Conservation (phyloP, 495 filamentous ascomycete species). For the Cercophora samala region DNA sequence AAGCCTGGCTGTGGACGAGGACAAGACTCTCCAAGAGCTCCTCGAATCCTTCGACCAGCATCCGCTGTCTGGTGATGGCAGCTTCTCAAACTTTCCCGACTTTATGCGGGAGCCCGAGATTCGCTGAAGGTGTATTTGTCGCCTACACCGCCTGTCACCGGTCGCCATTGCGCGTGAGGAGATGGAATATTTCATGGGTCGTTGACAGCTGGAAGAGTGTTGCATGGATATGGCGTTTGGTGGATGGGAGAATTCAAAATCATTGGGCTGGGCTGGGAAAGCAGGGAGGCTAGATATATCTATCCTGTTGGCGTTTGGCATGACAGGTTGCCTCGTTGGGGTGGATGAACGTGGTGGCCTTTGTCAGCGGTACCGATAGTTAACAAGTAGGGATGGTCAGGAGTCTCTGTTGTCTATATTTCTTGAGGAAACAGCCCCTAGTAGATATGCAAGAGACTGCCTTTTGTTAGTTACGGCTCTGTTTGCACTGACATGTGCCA, state of each 20-base stretch:
- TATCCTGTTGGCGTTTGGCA: neutral
- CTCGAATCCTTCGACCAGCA: conserved; percentile 23
- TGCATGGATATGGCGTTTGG: neutral
- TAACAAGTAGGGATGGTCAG: neutral
- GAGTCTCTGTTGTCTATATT: neutral
- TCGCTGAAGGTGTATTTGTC: conserved; percentile 28
- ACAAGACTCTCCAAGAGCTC: conserved; percentile 33
- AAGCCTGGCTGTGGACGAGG: conserved; percentile 25
- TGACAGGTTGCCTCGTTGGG: neutral
- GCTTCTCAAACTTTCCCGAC: conserved; percentile 35
- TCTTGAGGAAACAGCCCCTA: neutral
- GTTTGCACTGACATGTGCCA: too few relatives aligned
- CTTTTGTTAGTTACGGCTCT: too few relatives aligned
- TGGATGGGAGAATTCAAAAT: neutral
- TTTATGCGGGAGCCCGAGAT: conserved; percentile 48
- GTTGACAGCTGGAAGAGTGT: neutral
- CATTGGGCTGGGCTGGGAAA: neutral
- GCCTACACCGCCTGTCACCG: neutral
- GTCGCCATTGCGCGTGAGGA: neutral
- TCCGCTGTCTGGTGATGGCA: conserved; percentile 27
- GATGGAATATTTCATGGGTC: neutral
- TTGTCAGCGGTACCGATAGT: neutral
- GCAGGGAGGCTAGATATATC: neutral
- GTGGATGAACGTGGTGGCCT: neutral
- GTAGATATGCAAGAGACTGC: neutral